Evolutionary conservation across 2,329 filamentous ascomycete species (phyloP), one percentile per base, ranked within the genome.

Genomic region (Venturia asperata): DNA sequence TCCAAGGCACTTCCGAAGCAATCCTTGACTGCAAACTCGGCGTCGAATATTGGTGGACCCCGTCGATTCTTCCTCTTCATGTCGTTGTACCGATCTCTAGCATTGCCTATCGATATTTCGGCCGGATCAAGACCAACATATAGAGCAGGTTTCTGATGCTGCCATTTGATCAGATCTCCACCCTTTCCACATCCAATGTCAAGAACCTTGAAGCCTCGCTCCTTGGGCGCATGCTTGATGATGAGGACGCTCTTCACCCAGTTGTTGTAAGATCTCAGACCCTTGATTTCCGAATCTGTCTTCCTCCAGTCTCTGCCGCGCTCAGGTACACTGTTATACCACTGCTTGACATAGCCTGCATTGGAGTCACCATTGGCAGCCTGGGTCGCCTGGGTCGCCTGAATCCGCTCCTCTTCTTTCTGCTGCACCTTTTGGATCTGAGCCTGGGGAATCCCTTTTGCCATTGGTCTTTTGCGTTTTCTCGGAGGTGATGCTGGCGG

Each of bases 211-310:
- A 42, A 39, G 9, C 60, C 42, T 34, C 30, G 42, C 42, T 80
- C 77, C 61, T 77, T 77, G 5, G 70, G 70, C 3, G 91, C 91
- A 78, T 97, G 97, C 74, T 96, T 97, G 74, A 97, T 92, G 70
- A 99, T 97, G 70, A 97, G 85, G 62, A 90, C 93, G 73, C 91
- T 96, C 81, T 99, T 99, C 78, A 99, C 85, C 94, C 94, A 99
- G 77, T 99, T 99, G 79, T 99, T 99, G 81, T 96, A 94, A 70
- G 89, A 91, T 64, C 94, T 86, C 64, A 99, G 80, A 0, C 94
- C 94, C 78, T 95, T 96, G 80, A 99, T 99, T 72, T 90, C 89
- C 76, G 90, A 96, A 72, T 96, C 92, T 7, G 91, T 96, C 74
- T 89, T 91, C 62, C 94, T 86, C 93, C 94, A 99, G 72, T 97